Base-by-base conservation (phyloP, 2,329 filamentous ascomycete genomes). In the Sphaerostilbella broomeana region DNA sequence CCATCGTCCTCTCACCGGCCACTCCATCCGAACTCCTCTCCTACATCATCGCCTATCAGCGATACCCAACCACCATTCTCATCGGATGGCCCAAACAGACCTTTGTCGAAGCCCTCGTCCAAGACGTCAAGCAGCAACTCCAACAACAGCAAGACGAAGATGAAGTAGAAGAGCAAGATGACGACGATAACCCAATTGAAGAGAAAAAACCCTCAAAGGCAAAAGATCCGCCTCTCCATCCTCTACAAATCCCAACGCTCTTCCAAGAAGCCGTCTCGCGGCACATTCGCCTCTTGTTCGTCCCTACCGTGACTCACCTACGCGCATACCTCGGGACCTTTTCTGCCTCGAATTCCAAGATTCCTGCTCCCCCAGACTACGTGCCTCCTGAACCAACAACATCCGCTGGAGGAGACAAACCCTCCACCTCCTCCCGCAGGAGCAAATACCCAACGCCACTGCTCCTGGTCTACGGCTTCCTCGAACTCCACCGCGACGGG, bases 231-330 rank as follows among this genome's bases (percentile, higher is more conserved):
- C n/a, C n/a, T n/a, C 13, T 7, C 3, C 42, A 44, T 2, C 46
- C 44, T 16, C 64, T 87, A 6, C 62, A 86, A 6, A 65, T 69
- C 12, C 75, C 80, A 19, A 79, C 84, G 0, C 74, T 95, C 11
- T 73, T 79, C 39, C 74, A 86, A 46, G 68, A 89, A 19, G 75
- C 81, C 32, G 72, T 75, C 4, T 81, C 86, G 6, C 75, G 78
- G 20, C 77, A 81, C 51, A 73, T 94, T 46, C 77, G 75, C 39
- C 60, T 89, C 7, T 65, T 77, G 24, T 95, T 94, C 61, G 75
- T 79, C 39, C 79, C 86, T 0, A 86, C 83, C 3, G 72, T 92
- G 38, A 79, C 84, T 16, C 80, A 85, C 58, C 73, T 95, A 6
- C 81, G 86, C 38, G 86, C 86, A 24, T 86, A 82, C 52, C 69